Conservation (phyloP, 768 basidiomycete genomes). For the Amanita polypyramis region DNA sequence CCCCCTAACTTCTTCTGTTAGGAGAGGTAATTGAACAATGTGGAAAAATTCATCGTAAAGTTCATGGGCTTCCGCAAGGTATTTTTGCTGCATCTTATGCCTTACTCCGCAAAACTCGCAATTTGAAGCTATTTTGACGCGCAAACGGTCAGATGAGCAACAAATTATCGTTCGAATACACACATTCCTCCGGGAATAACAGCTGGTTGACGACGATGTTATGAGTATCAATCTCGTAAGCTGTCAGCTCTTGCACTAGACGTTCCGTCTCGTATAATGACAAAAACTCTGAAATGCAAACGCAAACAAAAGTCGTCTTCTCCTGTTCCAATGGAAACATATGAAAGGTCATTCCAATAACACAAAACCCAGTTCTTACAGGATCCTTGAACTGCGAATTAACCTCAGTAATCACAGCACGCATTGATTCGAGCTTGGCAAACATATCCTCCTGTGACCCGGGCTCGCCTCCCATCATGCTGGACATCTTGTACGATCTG, state of each 20-base stretch:
- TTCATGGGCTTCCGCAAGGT: constrained; percentile 91
- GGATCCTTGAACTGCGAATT: constrained; percentile 99
- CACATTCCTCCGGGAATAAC: constrained; percentile 85
- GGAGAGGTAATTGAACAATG: constrained; percentile 83
- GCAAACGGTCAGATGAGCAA: constrained; percentile 5
- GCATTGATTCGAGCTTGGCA: constrained; percentile 94
- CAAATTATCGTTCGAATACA: constrained; percentile 16
- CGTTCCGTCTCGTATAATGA: constrained; percentile 98
- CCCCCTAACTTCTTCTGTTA: constrained; percentile 95
- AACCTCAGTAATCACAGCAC: constrained; percentile 93
- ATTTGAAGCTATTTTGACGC: constrained; percentile 54
- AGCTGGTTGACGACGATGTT: constrained; percentile 98
- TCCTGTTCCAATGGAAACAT: constrained; percentile 41
- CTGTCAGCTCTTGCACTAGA: constrained; percentile 90
- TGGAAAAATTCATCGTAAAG: constrained; percentile 99
- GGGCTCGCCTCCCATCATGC: constrained; percentile 90
- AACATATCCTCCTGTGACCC: constrained; percentile 98
- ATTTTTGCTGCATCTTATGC: constrained; percentile 98
- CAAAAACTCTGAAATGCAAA: constrained; percentile 97
- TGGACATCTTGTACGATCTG: constrained; percentile 58
- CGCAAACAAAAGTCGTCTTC: constrained; percentile 97
- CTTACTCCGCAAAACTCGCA: constrained; percentile 95
- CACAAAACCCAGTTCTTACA: constrained; percentile 33
- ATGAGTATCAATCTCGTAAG: constrained; percentile 95
- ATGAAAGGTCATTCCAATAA: not conserved